Evolutionary conservation across 1,284 basidiomycete genomes (phyloP), one percentile per base, ranked within the genome.

Genomic region (Ganoderma lingzhi): DNA sequence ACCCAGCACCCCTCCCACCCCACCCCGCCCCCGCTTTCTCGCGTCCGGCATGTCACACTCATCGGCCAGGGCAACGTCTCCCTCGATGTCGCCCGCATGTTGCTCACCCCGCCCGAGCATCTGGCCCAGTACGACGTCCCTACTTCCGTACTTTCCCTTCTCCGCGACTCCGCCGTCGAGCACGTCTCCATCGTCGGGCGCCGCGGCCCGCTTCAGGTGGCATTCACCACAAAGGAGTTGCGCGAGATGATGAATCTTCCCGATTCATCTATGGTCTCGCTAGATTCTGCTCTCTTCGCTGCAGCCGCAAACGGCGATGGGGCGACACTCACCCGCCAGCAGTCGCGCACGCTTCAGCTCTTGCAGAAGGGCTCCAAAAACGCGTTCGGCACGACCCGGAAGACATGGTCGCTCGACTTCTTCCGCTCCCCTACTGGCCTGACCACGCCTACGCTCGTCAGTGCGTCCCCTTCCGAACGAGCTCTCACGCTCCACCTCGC

Each of bases 51-150:
- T 72, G 91, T 98, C 56, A 90, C 94, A 0, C 83, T 99, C 61
- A 93, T 99, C 60, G 97, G 98, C 0, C 96, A 97, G 71, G 97
- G 98, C 17, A 99, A 99, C 76, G 98, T 99, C 62, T 94, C 97
- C 4, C 84, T 99, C 30, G 98, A 99, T 75, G 87, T 98, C 19
- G 96, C 96, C 0, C 88, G 98, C 4, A 96, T 99, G 79, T 87
- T 99, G 1, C 89, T 99, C 63, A 88, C 87, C 1, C 82, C 87
- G 1, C 87, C 89, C 1, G 82, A 84, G n/a, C 81, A 84, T 6
- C 86, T 99, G 55, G 82, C 83, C 10, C 82, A 86, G 74, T 95
- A 94, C 65, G 97, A 99, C 79, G 86, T 99, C 3, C 96, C 97
- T 0, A 81, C 88, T 66, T 78, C 84, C 6, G 96, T 98, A 0